A percentile compares a stretch with the other conserved stretches of the same genome.
phyloP scores from a whole-genome alignment of 768 basidiomycete genomes.

The Phaeotremella fagi region DNA sequence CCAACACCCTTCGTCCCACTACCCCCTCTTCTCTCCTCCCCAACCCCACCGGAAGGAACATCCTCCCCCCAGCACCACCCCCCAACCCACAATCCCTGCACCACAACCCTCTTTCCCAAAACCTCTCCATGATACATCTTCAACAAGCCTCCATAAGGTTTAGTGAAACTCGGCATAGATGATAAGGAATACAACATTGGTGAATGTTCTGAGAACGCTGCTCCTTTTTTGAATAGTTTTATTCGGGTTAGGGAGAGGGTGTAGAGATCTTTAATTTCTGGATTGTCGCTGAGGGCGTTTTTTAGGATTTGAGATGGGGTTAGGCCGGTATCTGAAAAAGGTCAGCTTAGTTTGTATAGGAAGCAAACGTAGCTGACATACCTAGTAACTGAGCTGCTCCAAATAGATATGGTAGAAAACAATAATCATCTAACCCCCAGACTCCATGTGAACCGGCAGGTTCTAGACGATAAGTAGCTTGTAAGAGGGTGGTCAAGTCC shows the following conservation, averaged over 20 bases:
- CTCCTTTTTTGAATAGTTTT: slow-evolving; percentile 27
- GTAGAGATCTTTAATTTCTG: slow-evolving; percentile 55
- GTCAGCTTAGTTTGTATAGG: not conserved
- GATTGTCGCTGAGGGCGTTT: slow-evolving; percentile 49
- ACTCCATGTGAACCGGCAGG: slow-evolving; percentile 97
- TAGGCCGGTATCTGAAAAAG: slow-evolving; percentile 9
- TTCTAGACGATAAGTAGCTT: slow-evolving; percentile 83
- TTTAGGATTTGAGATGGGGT: slow-evolving; percentile 23
- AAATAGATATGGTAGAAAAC: slow-evolving; percentile 78
- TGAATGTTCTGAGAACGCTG: slow-evolving; percentile 39
- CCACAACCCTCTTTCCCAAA: slow-evolving; percentile 87
- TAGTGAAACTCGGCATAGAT: slow-evolving; percentile 77
- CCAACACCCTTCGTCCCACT: not conserved
- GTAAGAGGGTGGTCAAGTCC: slow-evolving; percentile 71
- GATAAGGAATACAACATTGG: slow-evolving; percentile 85
- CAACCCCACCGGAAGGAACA: slow-evolving; percentile 1
- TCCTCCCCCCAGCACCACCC: slow-evolving; percentile 36
- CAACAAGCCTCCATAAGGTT: slow-evolving; percentile 81
- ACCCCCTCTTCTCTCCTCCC: not conserved
- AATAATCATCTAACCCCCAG: slow-evolving; percentile 93
- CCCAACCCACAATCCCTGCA: slow-evolving; percentile 67
- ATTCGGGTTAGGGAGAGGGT: slow-evolving; percentile 28
- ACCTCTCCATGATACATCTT: slow-evolving; percentile 99
- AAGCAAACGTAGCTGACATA: slow-evolving; percentile 1
- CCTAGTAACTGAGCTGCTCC: slow-evolving; percentile 73